Evolutionary conservation across 2,329 filamentous ascomycete species (phyloP), one percentile per base, ranked within the genome.

Genomic region (Pseudopyrenochaeta lycopersici): DNA sequence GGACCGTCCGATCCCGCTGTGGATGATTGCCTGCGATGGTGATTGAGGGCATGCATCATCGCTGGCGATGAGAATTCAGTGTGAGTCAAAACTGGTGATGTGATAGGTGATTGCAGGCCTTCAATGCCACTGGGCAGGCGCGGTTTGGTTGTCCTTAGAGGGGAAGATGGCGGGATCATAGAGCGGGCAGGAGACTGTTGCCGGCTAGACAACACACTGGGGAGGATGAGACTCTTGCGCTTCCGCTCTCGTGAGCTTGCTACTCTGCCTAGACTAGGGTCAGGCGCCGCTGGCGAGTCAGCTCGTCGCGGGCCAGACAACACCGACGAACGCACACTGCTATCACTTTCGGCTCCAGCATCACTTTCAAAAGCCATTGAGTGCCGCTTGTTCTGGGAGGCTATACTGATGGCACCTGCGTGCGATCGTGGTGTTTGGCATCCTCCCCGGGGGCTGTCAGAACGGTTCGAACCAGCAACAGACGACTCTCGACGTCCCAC

Each of bases 1-100:
- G 81, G 76, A 18, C 82, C 84, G 53, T 86, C 68, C 2, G 92
- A 96, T 27, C 94, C 90, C 23, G 91, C 90, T 14, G 92, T 90
- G 9, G 95, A 98, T 0, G 95, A 98, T 72, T 97, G 92, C 54
- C 95, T 86, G 54, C 95, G 87, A 72, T 97, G 92, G 66, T 93
- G 90, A 48, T 84, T 82, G 47, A 83, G 80, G 36, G 83, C 76
- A 49, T 79, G 76, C 9, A 75, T 71, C 49, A 90, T 80, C 33
- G 87, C 82, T 12, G 91, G 90, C 5, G 91, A 93, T 51, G 86
- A 87, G 63, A 95, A 90, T 62, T 98, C 94, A 66, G 89, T 91
- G 11, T 87, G 86, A 1, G 90, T 88, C 30, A 97, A 84, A 75
- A 96, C 89, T 1, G 95, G 95, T 1, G 95, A 99, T 1, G 90